Evolutionary conservation across 805 yeast genomes (phyloP).

Genomic region (Candida broadrunensis): DNA sequence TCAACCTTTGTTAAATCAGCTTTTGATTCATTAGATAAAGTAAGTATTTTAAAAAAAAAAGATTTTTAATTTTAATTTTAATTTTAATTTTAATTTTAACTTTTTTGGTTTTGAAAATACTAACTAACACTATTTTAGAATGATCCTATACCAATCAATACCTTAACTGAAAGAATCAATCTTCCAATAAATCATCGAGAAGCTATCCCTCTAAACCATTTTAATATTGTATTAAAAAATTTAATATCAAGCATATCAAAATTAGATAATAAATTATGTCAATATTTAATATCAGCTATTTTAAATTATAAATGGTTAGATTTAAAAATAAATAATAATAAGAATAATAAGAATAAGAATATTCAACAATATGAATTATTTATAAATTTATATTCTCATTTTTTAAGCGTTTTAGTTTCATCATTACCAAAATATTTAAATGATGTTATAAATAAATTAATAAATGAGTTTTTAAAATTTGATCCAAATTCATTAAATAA

Average conservation of each 20-base stretch:
- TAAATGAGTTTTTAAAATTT: conserved; percentile 50
- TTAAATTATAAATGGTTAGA: conserved; percentile 66
- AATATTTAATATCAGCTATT: conserved; percentile 56
- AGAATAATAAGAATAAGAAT: conserved; percentile 14
- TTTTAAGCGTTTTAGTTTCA: conserved; percentile 74
- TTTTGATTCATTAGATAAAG: conserved; percentile 63
- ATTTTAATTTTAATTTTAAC: too few species aligned
- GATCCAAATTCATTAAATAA: conserved; percentile 9
- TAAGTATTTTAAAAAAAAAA: conserved; percentile 18
- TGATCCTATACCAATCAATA: conserved; percentile 55
- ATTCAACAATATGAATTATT: conserved; percentile 36
- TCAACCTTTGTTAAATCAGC: conserved; percentile 59
- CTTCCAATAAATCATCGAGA: conserved; percentile 53
- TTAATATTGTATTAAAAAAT: conserved; percentile 52
- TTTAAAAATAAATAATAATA: conserved; percentile 11
- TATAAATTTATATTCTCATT: conserved; percentile 59
- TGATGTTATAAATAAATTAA: conserved; percentile 71
- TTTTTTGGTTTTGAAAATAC: too few species aligned
- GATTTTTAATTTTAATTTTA: conserved; percentile 1
- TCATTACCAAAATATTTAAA: conserved; percentile 88
- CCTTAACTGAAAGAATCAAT: conserved; percentile 57
- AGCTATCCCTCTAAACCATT: conserved; percentile 49
- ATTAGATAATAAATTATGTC: conserved; percentile 56
- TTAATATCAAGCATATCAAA: conserved; percentile 65
- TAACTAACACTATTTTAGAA: too few species aligned